Evolutionary conservation across 768 basidiomycete genomes (phyloP), one percentile per base, ranked within the genome.

Genomic region (Mrakia hoshinonis): DNA sequence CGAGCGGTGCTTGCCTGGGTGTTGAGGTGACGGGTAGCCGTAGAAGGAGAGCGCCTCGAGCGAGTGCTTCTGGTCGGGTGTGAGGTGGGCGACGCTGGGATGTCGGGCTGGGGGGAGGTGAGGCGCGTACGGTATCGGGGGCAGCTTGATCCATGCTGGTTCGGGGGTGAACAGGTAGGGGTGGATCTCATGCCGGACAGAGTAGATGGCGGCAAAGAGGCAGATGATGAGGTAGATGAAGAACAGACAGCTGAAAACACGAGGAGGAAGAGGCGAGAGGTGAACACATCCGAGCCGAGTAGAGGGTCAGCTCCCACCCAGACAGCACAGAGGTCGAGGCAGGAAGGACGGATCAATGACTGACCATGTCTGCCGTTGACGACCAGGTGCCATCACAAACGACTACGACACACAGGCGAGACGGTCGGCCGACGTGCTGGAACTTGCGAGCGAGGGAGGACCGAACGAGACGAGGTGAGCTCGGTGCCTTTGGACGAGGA

Each of bases 71-170:
- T 72, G 70, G 15, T 46, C 64, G 4, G 54, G 22, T 7, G 70
- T 67, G 63, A 72, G 60, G 39, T 72, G 65, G 12, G 70, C 55
- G 43, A 72, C 38, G 22, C 64, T 60, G 4, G 70, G 55, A 31
- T 67, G 65, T 1, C 70, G 39, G 2, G 70, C 49, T 2, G 70
- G 70, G 12, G 70, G 70, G 5, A 72, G 65, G 34, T 67, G 64
- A 15, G 70, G 70, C 0, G 36, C 39, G 65, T 72, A 72, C 22
- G 70, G 69, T 47, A 72, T 12, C 5, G 70, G 51, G 3, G 65
- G 65, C 24, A 22, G 70, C 18, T 26, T 29, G 18, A 65, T 64
- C 70, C 70, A 72, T 2, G 26, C 34, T 38, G 67, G 67, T 12
- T 13, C 26, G 43, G 29, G 62, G 10, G 62, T 10, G 39, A 29